Evolutionary conservation across 495 filamentous ascomycete species (phyloP).

Genomic region (Neurospora sp.): DNA sequence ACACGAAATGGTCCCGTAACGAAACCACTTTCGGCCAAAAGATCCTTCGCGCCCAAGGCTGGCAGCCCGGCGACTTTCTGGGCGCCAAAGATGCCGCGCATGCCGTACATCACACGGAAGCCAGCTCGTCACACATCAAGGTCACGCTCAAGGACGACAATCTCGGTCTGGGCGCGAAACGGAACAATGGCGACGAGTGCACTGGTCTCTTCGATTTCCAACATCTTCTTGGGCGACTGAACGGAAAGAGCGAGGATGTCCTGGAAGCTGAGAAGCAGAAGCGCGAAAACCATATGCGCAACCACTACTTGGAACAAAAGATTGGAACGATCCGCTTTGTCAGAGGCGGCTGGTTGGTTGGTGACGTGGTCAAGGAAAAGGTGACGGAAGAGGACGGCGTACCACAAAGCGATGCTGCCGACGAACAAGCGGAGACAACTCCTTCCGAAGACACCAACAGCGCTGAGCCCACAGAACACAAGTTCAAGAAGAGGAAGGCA

Average conservation of each 20-base stretch:
- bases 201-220: slow-evolving; percentile 77
- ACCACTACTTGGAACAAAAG: slow-evolving; percentile 56
- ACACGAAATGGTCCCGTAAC: slow-evolving; percentile 79
- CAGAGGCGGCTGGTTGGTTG: slow-evolving; percentile 64
- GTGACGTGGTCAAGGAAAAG: slow-evolving; percentile 35
- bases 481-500: slow-evolving; percentile 35
- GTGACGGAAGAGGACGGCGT: slow-evolving; percentile 1
- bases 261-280: slow-evolving; percentile 54
- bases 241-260: slow-evolving; percentile 67
- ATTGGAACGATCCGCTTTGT: slow-evolving; percentile 73
- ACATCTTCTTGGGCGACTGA: slow-evolving; percentile 73
- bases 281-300: slow-evolving; percentile 52
- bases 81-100: slow-evolving; percentile 66
- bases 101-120: slow-evolving; percentile 61
- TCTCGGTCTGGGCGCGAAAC: slow-evolving; percentile 74
- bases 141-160: slow-evolving; percentile 81
- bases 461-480: slow-evolving; percentile 22
- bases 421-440: slow-evolving; percentile 15
- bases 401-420: background rate
- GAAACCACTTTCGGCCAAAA: slow-evolving; percentile 75
- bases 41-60: slow-evolving; percentile 78
- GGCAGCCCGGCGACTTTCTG: slow-evolving; percentile 73
- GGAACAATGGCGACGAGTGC: slow-evolving; percentile 57
- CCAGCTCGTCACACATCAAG: slow-evolving; percentile 66
- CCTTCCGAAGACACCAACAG: slow-evolving; percentile 11